A percentile compares a stretch with the other conserved stretches of the same genome.
These are phyloP conservation scores for Paracamarosporium sp. DNA, from an alignment of 2,329 filamentous ascomycete species.

Conservation along the genomic window DNA sequence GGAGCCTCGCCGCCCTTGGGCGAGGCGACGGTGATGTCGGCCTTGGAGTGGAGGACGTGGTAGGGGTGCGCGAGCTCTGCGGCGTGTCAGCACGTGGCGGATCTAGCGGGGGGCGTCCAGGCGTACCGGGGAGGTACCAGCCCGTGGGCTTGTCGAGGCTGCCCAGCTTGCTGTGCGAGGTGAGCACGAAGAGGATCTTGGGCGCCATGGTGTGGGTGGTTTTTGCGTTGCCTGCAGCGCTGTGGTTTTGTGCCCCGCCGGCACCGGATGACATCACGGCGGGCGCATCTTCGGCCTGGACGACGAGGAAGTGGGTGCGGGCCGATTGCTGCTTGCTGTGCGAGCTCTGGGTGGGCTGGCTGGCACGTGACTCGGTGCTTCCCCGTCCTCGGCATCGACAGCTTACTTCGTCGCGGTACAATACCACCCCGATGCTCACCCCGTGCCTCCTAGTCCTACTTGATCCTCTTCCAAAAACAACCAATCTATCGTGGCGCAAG, in stretches of 20 bases:
- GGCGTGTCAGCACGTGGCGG: not conserved
- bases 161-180: conserved; percentile 62
- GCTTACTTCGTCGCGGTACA: no score
- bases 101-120: not conserved
- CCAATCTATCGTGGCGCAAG: not conserved
- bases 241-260: not conserved
- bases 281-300: no score
- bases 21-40: conserved; percentile 48
- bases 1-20: conserved; percentile 48
- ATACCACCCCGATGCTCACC: no score
- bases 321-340: no score
- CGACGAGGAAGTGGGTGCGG: no score
- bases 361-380: no score
- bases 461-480: not conserved
- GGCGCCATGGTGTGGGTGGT: conserved; percentile 36
- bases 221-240: not conserved
- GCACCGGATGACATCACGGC: not conserved
- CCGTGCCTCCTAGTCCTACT: not conserved
- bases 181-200: conserved; percentile 75
- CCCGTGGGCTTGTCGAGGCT: conserved; percentile 63
- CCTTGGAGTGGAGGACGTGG: conserved; percentile 45
- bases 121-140: conserved; percentile 65
- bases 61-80: conserved; percentile 44
- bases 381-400: no score
- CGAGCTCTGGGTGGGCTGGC: no score